Conservation (phyloP, 2,329 filamentous ascomycete species). For the Neonectria magnoliae region DNA sequence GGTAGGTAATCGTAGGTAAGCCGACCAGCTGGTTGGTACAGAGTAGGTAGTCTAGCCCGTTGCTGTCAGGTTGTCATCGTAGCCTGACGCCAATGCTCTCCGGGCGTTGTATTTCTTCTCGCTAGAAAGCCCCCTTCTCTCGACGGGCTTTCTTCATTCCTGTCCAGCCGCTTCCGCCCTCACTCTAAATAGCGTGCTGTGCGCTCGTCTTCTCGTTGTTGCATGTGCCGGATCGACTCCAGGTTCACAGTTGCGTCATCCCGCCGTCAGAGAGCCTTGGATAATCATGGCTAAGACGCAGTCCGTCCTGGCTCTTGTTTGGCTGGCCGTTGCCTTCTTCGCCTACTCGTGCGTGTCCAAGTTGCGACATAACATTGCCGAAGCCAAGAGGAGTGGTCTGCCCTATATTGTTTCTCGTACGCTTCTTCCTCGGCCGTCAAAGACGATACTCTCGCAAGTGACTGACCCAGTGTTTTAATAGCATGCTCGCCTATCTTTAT, state of each 20-base stretch:
- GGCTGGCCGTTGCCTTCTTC: conserved; percentile 47
- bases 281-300: conserved; percentile 46
- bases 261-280: background rate
- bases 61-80: background rate
- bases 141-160: background rate
- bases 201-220: background rate
- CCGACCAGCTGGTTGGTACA: background rate
- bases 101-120: background rate
- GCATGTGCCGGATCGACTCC: background rate
- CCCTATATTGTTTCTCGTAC: conserved; percentile 64
- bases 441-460: background rate
- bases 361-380: conserved; percentile 57
- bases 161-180: background rate
- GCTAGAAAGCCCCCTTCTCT: background rate
- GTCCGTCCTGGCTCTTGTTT: conserved; percentile 48
- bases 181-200: background rate
- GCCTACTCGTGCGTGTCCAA: conserved; percentile 46
- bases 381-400: conserved; percentile 61
- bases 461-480: conserved; percentile 37
- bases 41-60: background rate
- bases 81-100: background rate
- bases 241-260: background rate
- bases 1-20: background rate
- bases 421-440: conserved; percentile 28
- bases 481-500: conserved; percentile 61